Evolutionary conservation across 1,284 basidiomycete species (phyloP).

Genomic region (Singerocomus rubriflavus): DNA sequence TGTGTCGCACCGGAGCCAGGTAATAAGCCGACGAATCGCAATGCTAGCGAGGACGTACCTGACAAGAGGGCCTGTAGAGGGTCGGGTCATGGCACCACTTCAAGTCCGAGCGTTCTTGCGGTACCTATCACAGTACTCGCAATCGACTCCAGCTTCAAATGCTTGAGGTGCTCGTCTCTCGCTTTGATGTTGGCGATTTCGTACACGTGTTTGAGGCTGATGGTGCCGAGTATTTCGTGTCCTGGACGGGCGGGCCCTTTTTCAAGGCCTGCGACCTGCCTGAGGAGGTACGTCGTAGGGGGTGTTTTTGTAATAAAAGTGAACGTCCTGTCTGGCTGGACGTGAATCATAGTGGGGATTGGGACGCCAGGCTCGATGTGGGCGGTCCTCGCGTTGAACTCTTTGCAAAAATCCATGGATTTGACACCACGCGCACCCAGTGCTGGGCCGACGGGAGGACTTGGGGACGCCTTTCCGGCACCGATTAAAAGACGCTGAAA

Average conservation of each 20-base stretch:
- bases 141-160: slow-evolving; percentile 80
- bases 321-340: slow-evolving; percentile 95
- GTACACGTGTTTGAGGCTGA: slow-evolving; percentile 96
- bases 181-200: slow-evolving; percentile 99
- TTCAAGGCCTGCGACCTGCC: slow-evolving; percentile 87
- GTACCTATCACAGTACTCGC: slow-evolving; percentile 86
- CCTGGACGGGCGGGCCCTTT: slow-evolving; percentile 85
- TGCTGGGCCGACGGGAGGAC: slow-evolving; percentile 95
- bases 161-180: slow-evolving; percentile 83
- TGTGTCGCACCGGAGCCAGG: slow-evolving; percentile 8
- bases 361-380: slow-evolving; percentile 87
- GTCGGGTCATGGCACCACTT: slow-evolving; percentile 74
- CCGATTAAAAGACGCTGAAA: slow-evolving; percentile 78
- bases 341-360: slow-evolving; percentile 86
- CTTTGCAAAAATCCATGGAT: slow-evolving; percentile 99
- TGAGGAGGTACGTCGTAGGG: slow-evolving; percentile 88
- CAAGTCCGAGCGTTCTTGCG: slow-evolving; percentile 81
- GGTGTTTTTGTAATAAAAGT: slow-evolving; percentile 92
- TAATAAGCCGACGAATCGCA: slow-evolving; percentile 22
- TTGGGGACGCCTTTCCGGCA: slow-evolving; percentile 94
- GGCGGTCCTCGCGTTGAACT: slow-evolving; percentile 90
- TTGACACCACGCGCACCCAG: slow-evolving; percentile 98
- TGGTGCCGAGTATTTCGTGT: slow-evolving; percentile 72
- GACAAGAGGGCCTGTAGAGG: slow-evolving; percentile 12
- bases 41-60: slow-evolving; percentile 28